Percentiles rank a stretch among this genome's conserved stretches.
phyloP scores from a whole-genome alignment of 2,329 filamentous ascomycete genomes.

The Paraphoma chrysanthemicola region DNA sequence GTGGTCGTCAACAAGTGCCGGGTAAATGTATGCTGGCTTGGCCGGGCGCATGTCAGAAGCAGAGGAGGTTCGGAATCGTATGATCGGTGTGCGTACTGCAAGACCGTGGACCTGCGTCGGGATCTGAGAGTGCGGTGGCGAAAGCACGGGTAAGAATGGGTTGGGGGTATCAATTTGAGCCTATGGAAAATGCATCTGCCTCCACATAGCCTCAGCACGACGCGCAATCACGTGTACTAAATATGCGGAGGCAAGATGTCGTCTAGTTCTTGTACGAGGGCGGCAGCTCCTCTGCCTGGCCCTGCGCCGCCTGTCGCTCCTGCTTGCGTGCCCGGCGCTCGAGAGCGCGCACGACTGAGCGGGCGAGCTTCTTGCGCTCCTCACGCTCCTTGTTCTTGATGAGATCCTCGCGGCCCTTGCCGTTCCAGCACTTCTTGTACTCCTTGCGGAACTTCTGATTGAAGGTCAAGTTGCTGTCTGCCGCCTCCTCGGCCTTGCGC shows the following conservation, averaged over 20 bases:
- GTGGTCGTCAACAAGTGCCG: too few species aligned
- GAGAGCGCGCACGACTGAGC: slow-evolving; percentile 39
- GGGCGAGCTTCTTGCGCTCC: slow-evolving; percentile 40
- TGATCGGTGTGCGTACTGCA: too few species aligned
- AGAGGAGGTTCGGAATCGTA: too few species aligned
- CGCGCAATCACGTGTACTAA: background rate
- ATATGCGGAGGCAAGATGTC: background rate
- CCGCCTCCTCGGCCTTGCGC: slow-evolving; percentile 38
- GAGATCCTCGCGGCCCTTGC: slow-evolving; percentile 33
- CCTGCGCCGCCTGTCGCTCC: slow-evolving; percentile 29
- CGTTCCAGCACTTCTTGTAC: slow-evolving; percentile 35
- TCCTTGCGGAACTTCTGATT: slow-evolving; percentile 41
- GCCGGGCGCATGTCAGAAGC: too few species aligned
- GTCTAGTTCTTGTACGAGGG: slow-evolving; percentile 31
- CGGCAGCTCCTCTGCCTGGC: slow-evolving; percentile 25
- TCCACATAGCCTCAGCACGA: background rate
- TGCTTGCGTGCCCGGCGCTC: slow-evolving; percentile 33
- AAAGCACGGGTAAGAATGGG: background rate
- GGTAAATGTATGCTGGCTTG: too few species aligned
- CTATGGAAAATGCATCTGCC: slow-evolving; percentile 2
- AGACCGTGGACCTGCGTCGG: too few species aligned
- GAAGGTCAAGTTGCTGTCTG: slow-evolving; percentile 36
- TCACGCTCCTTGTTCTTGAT: slow-evolving; percentile 38
- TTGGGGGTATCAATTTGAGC: slow-evolving; percentile 3
- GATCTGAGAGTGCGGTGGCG: background rate